These are phyloP conservation scores for Pleomassaria siparia DNA, from an alignment of 2,329 filamentous ascomycete species.

Conservation along the genomic window DNA sequence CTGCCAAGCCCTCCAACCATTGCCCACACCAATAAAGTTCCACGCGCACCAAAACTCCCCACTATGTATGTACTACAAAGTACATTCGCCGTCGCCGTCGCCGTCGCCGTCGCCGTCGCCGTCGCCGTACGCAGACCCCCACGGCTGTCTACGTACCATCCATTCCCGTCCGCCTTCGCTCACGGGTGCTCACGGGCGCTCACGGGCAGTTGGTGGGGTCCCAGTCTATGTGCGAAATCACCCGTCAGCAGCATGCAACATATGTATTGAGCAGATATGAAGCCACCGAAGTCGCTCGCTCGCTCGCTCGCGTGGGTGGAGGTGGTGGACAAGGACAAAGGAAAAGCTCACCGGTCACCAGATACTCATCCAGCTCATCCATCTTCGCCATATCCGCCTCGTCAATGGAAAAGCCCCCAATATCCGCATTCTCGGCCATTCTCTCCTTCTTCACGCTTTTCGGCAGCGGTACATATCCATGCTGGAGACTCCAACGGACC, in stretches of 20 bases:
- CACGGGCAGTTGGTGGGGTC: slow-evolving; percentile 49
- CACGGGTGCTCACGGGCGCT: slow-evolving; percentile 8
- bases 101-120: too few relatives aligned
- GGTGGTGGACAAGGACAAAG: background rate
- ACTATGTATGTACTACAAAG: too few relatives aligned
- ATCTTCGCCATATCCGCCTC: slow-evolving; percentile 64
- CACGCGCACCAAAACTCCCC: slow-evolving; percentile 6
- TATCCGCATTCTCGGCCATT: slow-evolving; percentile 65
- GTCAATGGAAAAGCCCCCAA: slow-evolving; percentile 63
- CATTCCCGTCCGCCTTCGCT: too few relatives aligned
- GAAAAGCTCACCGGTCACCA: slow-evolving; percentile 58
- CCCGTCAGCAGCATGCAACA: background rate
- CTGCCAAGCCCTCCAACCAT: slow-evolving; percentile 8
- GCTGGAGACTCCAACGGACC: slow-evolving; percentile 76
- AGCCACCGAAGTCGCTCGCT: background rate
- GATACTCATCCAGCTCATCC: slow-evolving; percentile 68
- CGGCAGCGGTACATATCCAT: slow-evolving; percentile 70
- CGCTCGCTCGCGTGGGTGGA: background rate
- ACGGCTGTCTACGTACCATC: slow-evolving; percentile 3
- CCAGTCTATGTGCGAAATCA: slow-evolving; percentile 42
- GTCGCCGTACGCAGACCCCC: background rate
- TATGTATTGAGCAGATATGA: slow-evolving; percentile 3
- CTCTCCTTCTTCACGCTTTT: slow-evolving; percentile 68
- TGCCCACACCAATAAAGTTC: too few relatives aligned
- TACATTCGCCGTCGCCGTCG: too few relatives aligned